Conservation (phyloP, 208 protist species). For the Acanthamoeba triangularis region DNA sequence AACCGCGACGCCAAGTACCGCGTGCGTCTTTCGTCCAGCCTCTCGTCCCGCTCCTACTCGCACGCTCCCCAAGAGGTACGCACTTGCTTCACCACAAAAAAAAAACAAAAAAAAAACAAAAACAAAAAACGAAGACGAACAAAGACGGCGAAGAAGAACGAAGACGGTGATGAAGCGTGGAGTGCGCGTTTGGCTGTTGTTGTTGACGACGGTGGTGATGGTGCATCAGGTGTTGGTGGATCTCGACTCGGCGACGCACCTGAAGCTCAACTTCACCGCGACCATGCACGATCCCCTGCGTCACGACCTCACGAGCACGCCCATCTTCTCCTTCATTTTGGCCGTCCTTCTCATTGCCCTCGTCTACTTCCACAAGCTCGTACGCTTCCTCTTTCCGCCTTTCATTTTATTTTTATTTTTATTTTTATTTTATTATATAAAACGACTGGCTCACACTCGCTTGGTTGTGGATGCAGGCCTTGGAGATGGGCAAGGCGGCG, state of each 20-base stretch:
- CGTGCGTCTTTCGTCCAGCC: slow-evolving; percentile 39
- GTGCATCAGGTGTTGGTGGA: slow-evolving; percentile 15
- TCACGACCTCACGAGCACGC: slow-evolving; percentile 40
- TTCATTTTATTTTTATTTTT: too few species aligned
- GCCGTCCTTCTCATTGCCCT: slow-evolving; percentile 31
- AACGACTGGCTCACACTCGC: neutral
- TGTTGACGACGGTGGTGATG: neutral
- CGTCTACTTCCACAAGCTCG: slow-evolving; percentile 54
- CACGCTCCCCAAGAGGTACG: slow-evolving; percentile 30
- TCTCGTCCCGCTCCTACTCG: slow-evolving; percentile 29
- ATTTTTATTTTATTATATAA: neutral
- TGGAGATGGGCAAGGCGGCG: slow-evolving; percentile 56
- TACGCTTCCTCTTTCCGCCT: neutral
- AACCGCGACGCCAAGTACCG: slow-evolving; percentile 29
- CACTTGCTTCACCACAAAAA: neutral
- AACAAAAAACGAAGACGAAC: too few species aligned
- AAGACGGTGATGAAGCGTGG: too few species aligned
- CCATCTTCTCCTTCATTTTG: slow-evolving; percentile 70
- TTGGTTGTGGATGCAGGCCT: neutral
- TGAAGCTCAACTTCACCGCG: slow-evolving; percentile 65
- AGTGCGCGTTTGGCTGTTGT: too few species aligned
- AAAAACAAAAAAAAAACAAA: neutral
- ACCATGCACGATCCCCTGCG: neutral
- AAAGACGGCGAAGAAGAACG: too few species aligned
- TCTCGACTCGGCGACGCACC: neutral